phyloP scores from a whole-genome alignment of 2,329 filamentous ascomycete species.

The Lachnellula suecica region DNA sequence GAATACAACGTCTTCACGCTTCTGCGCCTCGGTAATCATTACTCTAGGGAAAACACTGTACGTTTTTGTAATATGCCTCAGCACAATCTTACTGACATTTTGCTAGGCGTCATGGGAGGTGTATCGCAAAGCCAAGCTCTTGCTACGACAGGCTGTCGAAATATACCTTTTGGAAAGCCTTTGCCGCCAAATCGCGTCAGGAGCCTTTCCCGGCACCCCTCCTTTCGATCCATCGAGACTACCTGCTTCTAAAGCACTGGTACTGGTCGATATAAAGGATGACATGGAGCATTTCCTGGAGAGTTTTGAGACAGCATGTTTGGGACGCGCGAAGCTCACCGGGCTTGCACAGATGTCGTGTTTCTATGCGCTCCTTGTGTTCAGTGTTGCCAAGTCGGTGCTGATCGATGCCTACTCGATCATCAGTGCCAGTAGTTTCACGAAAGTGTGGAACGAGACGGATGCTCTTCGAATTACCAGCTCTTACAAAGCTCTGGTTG shows the following conservation, averaged over 20 bases:
- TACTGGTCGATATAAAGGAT: conserved; percentile 20
- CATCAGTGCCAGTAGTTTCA: conserved; percentile 12
- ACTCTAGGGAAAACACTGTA: conserved; percentile 12
- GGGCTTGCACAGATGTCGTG: conserved; percentile 18
- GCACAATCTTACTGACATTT: not conserved
- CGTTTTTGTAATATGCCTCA: not conserved
- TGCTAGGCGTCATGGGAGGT: conserved; percentile 19
- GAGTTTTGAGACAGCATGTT: conserved; percentile 19
- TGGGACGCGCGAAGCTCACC: conserved; percentile 17
- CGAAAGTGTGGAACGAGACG: conserved; percentile 16
- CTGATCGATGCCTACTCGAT: conserved; percentile 23
- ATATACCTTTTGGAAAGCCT: conserved; percentile 23
- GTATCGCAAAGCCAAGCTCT: conserved; percentile 14
- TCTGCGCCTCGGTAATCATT: conserved; percentile 17
- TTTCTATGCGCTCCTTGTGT: conserved; percentile 22
- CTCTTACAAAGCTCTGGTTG: conserved; percentile 20
- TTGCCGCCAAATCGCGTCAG: conserved; percentile 19
- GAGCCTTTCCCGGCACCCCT: conserved; percentile 10
- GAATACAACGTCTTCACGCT: conserved; percentile 23
- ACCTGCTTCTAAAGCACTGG: conserved; percentile 20
- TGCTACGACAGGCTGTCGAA: conserved; percentile 25
- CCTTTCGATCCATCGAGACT: conserved; percentile 15
- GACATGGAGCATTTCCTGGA: conserved; percentile 18
- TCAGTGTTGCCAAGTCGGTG: conserved; percentile 19
- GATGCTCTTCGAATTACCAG: conserved; percentile 17